Percentiles rank a stretch among this genome's conserved stretches.
phyloP scores from a whole-genome alignment of 75 land plant species.

The Azolla pinnata region DNA sequence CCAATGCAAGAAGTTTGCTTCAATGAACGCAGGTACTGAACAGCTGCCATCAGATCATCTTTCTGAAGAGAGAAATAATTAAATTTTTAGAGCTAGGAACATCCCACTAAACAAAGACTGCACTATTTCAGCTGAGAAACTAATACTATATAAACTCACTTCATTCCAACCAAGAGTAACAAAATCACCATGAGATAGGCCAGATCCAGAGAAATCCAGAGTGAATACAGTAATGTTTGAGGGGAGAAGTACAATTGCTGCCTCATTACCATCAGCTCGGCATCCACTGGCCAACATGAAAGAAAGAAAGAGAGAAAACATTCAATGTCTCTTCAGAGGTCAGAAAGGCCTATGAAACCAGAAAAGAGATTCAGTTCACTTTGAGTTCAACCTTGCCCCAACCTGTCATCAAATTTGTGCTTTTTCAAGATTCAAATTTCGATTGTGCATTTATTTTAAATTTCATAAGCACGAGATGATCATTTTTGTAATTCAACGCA shows the following conservation, averaged over 20 bases:
- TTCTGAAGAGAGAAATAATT: slow-evolving; percentile 28
- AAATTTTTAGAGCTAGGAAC: not conserved
- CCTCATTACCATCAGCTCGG: slow-evolving; percentile 91
- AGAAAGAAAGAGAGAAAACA: not conserved
- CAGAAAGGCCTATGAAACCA: no score
- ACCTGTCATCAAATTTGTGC: no score
- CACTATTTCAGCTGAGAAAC: no score
- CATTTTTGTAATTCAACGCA: no score
- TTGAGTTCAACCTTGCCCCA: no score
- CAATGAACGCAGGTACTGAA: slow-evolving; percentile 56
- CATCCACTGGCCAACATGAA: slow-evolving; percentile 59
- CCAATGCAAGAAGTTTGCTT: slow-evolving; percentile 71
- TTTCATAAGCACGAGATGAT: no score
- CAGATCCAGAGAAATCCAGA: slow-evolving; percentile 89
- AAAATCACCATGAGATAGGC: slow-evolving; percentile 78
- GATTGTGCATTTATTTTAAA: no score
- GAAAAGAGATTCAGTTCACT: no score
- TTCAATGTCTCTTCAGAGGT: no score
- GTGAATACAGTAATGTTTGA: slow-evolving; percentile 80
- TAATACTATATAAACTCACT: slow-evolving; percentile 35
- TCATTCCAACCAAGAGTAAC: slow-evolving; percentile 96
- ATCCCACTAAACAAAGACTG: not conserved
- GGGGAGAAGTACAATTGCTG: slow-evolving; percentile 71
- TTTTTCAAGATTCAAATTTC: no score
- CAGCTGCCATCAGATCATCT: slow-evolving; percentile 79